These are phyloP conservation scores for Colletotrichum cereale DNA, from an alignment of 2,329 filamentous ascomycete genomes.

Conservation along the genomic window DNA sequence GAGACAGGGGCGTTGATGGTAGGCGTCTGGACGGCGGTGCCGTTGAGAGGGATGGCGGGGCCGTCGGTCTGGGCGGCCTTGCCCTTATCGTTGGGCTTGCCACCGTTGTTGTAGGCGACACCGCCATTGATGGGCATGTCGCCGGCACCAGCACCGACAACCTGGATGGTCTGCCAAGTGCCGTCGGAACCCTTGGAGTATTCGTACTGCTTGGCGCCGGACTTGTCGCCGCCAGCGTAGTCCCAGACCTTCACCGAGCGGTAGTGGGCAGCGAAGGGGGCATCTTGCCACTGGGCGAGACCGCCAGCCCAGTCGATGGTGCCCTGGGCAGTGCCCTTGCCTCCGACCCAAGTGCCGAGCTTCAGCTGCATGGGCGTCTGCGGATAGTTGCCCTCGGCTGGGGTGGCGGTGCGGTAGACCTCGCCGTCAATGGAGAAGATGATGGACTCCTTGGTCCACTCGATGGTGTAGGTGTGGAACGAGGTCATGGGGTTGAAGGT, in stretches of 20 bases:
- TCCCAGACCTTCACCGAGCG: slow-evolving; percentile 47
- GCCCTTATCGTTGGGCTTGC: slow-evolving; percentile 42
- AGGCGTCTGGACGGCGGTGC: not conserved
- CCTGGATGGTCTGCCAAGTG: slow-evolving; percentile 47
- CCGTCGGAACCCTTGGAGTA: slow-evolving; percentile 45
- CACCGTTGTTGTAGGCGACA: not conserved
- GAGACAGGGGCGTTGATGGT: not conserved
- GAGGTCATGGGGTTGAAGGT: slow-evolving; percentile 51
- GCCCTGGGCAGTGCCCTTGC: slow-evolving; percentile 62
- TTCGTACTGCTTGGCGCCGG: slow-evolving; percentile 45
- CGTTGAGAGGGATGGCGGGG: not conserved
- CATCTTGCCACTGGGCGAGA: slow-evolving; percentile 48
- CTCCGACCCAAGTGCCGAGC: slow-evolving; percentile 69
- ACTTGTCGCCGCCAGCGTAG: slow-evolving; percentile 47
- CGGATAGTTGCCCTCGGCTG: slow-evolving; percentile 69
- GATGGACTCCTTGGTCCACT: slow-evolving; percentile 72
- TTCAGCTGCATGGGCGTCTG: slow-evolving; percentile 78
- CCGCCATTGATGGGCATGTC: slow-evolving; percentile 40
- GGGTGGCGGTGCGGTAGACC: slow-evolving; percentile 60
- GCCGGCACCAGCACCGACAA: slow-evolving; percentile 46
- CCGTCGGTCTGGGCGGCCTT: slow-evolving; percentile 12
- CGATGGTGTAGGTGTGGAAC: slow-evolving; percentile 75
- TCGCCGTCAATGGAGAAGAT: slow-evolving; percentile 70
- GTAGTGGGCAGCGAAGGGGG: slow-evolving; percentile 46
- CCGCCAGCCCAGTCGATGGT: slow-evolving; percentile 78